Evolutionary conservation across 352 stramenopile genomes (phyloP), one percentile per base, ranked within the genome.

Genomic region (Phytophthora chlamydospora): DNA sequence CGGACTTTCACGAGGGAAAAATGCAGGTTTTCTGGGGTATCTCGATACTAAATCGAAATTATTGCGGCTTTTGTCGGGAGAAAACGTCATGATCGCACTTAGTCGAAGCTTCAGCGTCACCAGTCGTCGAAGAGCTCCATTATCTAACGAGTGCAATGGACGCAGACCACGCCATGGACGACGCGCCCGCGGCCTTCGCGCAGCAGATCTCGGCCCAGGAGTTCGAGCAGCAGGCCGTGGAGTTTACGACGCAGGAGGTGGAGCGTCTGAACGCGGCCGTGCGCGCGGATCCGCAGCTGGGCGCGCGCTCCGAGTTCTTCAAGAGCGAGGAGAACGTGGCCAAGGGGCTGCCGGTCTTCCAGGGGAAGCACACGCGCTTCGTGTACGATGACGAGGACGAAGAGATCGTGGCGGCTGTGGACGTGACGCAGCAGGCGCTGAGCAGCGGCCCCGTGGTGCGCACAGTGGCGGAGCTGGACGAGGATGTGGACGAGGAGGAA

Each of bases 351-450:
- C 83, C 83, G 1, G 75, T 91, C 11, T 91, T 91, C 62, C 83
- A 90, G 63, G 83, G 83, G 27, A 89, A 83, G 58, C 83, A 91
- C 78, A 91, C 80, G 66, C 80, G 83, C 31, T 91, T 92, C 40
- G 73, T 92, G 47, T 92, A 92, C 70, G 83, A 92, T 52, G 77
- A 88, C 11, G 78, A 88, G 7, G 80, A 89, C 0, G 73, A 86
- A 8, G 75, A 86, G 55, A 89, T 92, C 58, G 66, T 89, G 33
- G 79, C 48, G 6, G 80, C 71, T 1, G 72, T 91, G 19, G 83
- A 91, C 55, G 80, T 89, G 47, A 90, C 80, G 45, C 51, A 89
- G 46, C 56, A 85, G 62, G 73, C 77, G 46, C 50, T 85, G 48
- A 63, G 44, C n/a, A 58, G 48, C 3, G 80, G 80, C 0, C 80